Base-by-base conservation (phyloP, 1,139 yeast species). In the Saccharomyces hybrid region DNA sequence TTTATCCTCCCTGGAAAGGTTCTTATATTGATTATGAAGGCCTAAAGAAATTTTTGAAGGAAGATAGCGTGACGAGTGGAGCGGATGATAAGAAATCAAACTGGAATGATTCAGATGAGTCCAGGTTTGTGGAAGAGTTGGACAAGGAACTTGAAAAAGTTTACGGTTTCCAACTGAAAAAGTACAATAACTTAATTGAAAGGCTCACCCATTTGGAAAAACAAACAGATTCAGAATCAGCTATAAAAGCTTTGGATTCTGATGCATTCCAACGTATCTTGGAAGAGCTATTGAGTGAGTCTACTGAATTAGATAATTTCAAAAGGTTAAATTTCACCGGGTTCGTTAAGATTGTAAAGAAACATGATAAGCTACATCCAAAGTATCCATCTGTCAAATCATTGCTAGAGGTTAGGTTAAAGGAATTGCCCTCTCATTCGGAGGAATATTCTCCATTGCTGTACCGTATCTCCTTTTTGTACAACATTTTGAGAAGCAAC, bases 371-470 rank as follows among this genome's bases (percentile, higher is more conserved):
- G 56, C 73, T 91, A 60, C 97, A 91, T 69, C 80, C 90, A 23
- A 78, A 82, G 60, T 93, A 86, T 71, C 73, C 70, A 8, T 86
- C 93, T 31, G 97, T 93, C 42, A 86, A 84, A 70, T 96, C 98
- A 0, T 75, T 93, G 65, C 75, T 93, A 62, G 88, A 88, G 61
- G 97, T 93, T 47, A 79, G 99, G 65, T 78, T 93, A 71, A 86
- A 84, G 69, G 85, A 85, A 52, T 77, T n/a, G n/a, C n/a, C n/a
- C n/a, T n/a, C n/a, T 78, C 95, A 91, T 69, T 83, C 91, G 16
- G 99, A 93, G 73, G 97, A 91, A 74, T 90, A 93, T 71, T 86
- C 95, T 50, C 99, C 99, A 1, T 77, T 91, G 59, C 75, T 93
- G 63, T 88, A 86, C 76, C 84, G 93, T 67, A 80, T 91, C 47